These are phyloP conservation scores for Fusarium mangiferae DNA, from an alignment of 2,329 filamentous ascomycete species.

Conservation along the genomic window DNA sequence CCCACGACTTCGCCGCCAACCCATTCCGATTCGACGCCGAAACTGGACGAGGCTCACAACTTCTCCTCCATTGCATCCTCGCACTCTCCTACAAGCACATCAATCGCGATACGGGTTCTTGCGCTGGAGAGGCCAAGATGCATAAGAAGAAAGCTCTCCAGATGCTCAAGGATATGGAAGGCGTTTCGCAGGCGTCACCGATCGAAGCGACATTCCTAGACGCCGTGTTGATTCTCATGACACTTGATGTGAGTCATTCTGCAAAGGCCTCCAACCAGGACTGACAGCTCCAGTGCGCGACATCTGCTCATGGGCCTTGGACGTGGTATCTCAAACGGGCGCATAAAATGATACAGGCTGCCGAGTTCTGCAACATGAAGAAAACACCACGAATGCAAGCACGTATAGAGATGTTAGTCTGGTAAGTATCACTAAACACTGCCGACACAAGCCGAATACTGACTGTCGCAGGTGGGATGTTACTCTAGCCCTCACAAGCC, in stretches of 20 bases:
- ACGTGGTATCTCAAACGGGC: neutral
- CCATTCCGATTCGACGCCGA: neutral
- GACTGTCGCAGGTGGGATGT: neutral
- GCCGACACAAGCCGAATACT: rapidly evolving
- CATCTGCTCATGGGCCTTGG: neutral
- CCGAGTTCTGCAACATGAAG: neutral
- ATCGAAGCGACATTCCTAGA: neutral
- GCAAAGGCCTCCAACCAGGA: neutral
- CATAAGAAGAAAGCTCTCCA: neutral
- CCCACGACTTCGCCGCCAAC: neutral
- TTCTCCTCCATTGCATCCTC: neutral
- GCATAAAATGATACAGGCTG: neutral
- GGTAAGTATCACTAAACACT: rapidly evolving
- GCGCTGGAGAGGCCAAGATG: neutral
- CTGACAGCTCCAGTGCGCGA: neutral
- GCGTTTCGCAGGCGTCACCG: neutral
- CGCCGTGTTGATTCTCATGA: neutral
- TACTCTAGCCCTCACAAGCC: neutral
- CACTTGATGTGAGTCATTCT: neutral
- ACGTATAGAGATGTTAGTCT: neutral
- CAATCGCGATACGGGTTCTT: neutral
- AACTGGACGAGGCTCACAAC: neutral
- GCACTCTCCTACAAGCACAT: neutral
- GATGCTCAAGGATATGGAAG: neutral
- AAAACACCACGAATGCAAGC: neutral